phyloP scores from a whole-genome alignment of 2,329 filamentous ascomycete genomes.

The Trichoderma sp. region DNA sequence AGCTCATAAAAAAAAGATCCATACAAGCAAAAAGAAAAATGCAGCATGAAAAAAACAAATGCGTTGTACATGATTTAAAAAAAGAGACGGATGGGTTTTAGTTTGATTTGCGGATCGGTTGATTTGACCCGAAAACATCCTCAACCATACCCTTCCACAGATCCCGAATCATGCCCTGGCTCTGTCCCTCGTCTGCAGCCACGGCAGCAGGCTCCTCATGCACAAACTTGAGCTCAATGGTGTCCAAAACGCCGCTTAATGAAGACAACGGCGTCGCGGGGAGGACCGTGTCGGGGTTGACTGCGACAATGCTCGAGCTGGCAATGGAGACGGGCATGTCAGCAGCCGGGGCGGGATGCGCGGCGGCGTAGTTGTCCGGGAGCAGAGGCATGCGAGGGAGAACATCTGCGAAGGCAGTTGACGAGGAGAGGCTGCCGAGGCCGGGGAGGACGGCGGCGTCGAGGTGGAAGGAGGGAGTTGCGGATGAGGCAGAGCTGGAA shows the following conservation, averaged over 20 bases:
- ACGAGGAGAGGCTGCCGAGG: conserved; percentile 37
- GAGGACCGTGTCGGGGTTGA: conserved; percentile 55
- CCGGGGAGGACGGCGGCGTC: conserved; percentile 57
- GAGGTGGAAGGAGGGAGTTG: conserved; percentile 50
- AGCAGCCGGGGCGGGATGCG: conserved; percentile 45
- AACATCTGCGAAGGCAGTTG: conserved; percentile 30
- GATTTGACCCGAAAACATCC: conserved; percentile 41
- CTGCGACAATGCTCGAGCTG: conserved; percentile 58
- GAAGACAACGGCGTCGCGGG: conserved; percentile 55
- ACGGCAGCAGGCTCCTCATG: conserved; percentile 38
- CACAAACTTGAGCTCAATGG: conserved; percentile 56
- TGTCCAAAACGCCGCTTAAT: conserved; percentile 60
- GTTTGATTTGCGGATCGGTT: conserved; percentile 18
- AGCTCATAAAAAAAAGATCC: conserved; percentile 1
- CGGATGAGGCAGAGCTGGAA: conserved; percentile 48
- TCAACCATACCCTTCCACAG: conserved; percentile 60
- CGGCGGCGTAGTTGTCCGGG: conserved; percentile 56
- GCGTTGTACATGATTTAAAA: neutral
- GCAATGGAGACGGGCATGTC: conserved; percentile 45
- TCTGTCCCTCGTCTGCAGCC: conserved; percentile 34
- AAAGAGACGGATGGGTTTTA: neutral
- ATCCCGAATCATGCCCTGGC: conserved; percentile 52
- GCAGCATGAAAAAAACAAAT: neutral
- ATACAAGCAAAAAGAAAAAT: neutral
- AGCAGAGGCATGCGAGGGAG: conserved; percentile 59